Base-by-base conservation (phyloP, 2,329 filamentous ascomycete species). In the Kalmusia sp. region DNA sequence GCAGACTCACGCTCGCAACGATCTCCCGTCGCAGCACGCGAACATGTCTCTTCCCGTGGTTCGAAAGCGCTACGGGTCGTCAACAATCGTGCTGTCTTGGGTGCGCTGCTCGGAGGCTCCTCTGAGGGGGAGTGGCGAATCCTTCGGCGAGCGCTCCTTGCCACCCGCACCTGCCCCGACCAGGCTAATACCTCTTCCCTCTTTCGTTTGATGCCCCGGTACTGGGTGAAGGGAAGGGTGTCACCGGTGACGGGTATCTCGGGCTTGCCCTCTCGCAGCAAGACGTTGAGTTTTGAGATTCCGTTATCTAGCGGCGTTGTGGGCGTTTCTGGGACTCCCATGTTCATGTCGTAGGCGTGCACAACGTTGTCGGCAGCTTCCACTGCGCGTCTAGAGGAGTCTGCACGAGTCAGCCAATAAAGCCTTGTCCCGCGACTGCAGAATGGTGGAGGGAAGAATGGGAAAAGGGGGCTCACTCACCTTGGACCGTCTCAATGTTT, bases 301-400 rank as follows among this genome's bases (percentile, higher is more conserved):
- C 61, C 64, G 17, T 73, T 69, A 30, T 76, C 71, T 6, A 69
- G 55, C n/a, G 73, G 77, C 30, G 77, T 76, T 38, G 78, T 71
- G 6, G 83, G 84, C 11, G 82, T 85, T 57, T 88, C 85, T n/a
- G 88, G 87, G 35, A 91, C 81, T 62, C 88, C 84, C 86, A 90
- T 88, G 65, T 90, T 87, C 72, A 90, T 83, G 65, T 90, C 88
- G 62, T 90, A 90, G 11, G 88, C 88, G 71, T 90, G 87, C 8
- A 91, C 87, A 15, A 91, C 87, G 61, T 91, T 91, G 69, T 91
- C 88, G 6, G 88, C 88, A 17, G 88, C 88, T 71, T 90, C 88
- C 3, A 91, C 86, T 1, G 88, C 88, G 54, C 88, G 80, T 65
- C 87, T 82, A 49, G 88, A 88, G 68, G 87, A 90, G 65, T 90